Evolutionary conservation across 192 early-diverging fungal genomes (phyloP).

Genomic region (Linnemannia schmuckeri): DNA sequence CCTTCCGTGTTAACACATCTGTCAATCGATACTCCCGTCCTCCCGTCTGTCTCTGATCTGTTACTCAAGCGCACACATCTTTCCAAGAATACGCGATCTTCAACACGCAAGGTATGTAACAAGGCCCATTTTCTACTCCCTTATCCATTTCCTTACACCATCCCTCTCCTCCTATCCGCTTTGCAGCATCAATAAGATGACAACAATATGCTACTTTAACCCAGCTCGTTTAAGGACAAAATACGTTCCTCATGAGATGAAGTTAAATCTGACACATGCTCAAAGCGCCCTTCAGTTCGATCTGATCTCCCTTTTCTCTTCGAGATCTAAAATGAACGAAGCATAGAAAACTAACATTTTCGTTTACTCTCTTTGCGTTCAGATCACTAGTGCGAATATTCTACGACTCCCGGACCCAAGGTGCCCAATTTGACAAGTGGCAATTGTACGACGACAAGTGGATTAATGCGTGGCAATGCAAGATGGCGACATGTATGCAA

Average conservation of each 20-base stretch:
- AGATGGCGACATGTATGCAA: too few species aligned
- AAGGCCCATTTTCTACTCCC: neutral
- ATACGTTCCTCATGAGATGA: slow-evolving; percentile 57
- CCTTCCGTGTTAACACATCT: too few species aligned
- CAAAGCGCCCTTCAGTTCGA: neutral
- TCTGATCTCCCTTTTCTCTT: too few species aligned
- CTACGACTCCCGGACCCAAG: neutral
- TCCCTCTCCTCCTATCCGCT: neutral
- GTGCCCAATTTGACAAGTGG: too few species aligned
- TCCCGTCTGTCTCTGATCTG: neutral
- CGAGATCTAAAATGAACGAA: neutral
- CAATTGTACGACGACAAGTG: neutral
- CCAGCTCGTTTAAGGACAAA: slow-evolving; percentile 78
- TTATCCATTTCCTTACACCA: neutral
- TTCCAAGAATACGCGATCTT: too few species aligned
- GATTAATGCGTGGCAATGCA: too few species aligned
- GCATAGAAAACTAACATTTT: neutral
- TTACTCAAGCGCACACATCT: too few species aligned
- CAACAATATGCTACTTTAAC: slow-evolving; percentile 70
- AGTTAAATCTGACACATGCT: slow-evolving; percentile 16
- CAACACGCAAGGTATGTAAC: neutral
- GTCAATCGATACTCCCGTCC: neutral
- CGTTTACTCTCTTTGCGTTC: neutral
- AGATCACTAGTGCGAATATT: neutral
- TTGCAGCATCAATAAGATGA: slow-evolving; percentile 54